Evolutionary conservation across 345 rosid genomes (phyloP), one percentile per base, ranked within the genome.

Genomic region (Euphorbia lathyris): DNA sequence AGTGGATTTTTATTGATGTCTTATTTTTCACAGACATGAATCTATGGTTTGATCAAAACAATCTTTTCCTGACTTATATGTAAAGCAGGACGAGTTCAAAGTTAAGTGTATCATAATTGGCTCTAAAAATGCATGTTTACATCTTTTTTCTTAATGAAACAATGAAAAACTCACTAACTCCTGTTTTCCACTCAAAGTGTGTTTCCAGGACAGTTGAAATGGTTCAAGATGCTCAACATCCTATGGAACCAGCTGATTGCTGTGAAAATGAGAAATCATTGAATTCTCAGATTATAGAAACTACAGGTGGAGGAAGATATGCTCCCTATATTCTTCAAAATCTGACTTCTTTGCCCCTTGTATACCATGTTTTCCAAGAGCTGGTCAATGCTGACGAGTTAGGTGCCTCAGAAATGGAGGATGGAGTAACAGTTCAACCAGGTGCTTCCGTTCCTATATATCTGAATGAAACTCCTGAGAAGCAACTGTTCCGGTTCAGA

Each of bases 301-400:
- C 79, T 80, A 55, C 81, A 57, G 65, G 65, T 70, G 82, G 78
- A 72, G 90, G 88, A 78, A 79, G 83, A 84, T 83, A 89, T 77
- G 89, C 97, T 45, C 97, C 98, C n/a, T 93, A 93, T 76, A 67
- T 89, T 68, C 86, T 91, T 80, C 94, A 93, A 76, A 93, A 93
- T 75, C 85, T 89, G 77, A 93, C 97, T 72, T 89, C 97, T 48
- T 80, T 89, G 79, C 91, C 97, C 74, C 75, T 93, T 65, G 77
- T 58, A 50, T 93, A 81, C 83, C 81, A 79, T 81, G 89, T 88
- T 75, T 86, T 76, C 63, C 86, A 76, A 77, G 92, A 94, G 64
- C 48, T 66, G 43, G 81, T 69, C 43, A 75, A 72, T 77, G 70
- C 80, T 70, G 75, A 79, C 68, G 81, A 76, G 78, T 68, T 84